Evolutionary conservation across 495 filamentous ascomycete genomes (phyloP), one percentile per base, ranked within the genome.

Genomic region (Penicillium fimorum): DNA sequence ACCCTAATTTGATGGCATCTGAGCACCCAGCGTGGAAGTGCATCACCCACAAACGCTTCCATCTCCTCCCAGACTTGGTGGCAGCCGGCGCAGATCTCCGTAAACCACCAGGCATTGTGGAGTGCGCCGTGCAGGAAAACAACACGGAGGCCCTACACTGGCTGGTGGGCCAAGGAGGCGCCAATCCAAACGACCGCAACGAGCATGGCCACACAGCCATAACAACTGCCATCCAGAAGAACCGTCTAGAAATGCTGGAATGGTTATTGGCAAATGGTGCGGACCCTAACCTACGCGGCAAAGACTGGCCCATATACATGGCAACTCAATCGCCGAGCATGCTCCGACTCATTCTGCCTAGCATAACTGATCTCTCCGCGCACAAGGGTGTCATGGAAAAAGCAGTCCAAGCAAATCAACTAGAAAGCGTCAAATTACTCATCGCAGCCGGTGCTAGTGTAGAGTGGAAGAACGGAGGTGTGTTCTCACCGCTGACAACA

Each of bases 281-380:
- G 1, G 76, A 84, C 50, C 74, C 79, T 4, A 76, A 78, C 38
- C 57, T 79, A 12, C 69, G 79, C 38, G 77, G 81, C 37, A 62
- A 82, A 53, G 79, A 84, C 59, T 82, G 79, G 78, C 81, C 81
- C 1, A 64, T 84, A 13, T 79, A 72, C 53, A 80, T 84, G 76
- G 80, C 81, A 1, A 76, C 79, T 27, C 69, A 66, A 15, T 70
- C 72, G 8, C 77, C 80, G 0, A 55, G 56, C 0, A 76, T 82
- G 37, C 68, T 84, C 8, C 69, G 70, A 44, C 70, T 69, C 12
- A 58, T 84, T 6, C 66, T 84, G 3, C 70, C 79, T 9, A 64
- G 62, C 3, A 68, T 79, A 7, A 60, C 72, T 0, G 70, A 78
- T 29, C 72, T 78, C 2, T 70, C 70, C 18, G 74, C 77, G 8